These are phyloP conservation scores for Komagataella ulmi DNA, from an alignment of 805 yeast species.

Conservation along the genomic window DNA sequence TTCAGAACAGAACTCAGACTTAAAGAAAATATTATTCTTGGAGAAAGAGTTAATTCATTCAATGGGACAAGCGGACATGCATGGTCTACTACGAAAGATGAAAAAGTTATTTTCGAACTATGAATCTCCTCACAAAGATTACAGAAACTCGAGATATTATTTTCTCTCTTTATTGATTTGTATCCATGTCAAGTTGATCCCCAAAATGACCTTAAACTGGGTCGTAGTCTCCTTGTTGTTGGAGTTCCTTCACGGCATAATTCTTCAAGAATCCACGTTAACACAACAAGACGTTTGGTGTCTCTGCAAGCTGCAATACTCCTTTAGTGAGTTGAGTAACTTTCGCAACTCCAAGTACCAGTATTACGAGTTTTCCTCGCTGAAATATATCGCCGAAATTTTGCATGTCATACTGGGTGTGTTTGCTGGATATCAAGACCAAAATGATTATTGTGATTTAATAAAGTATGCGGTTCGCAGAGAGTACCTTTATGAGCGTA, in stretches of 20 bases:
- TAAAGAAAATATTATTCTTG: too few relatives aligned
- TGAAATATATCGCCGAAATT: neutral
- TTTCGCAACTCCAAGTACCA: neutral
- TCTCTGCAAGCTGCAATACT: neutral
- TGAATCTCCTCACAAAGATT: neutral
- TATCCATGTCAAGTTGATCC: neutral
- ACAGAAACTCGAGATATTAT: neutral
- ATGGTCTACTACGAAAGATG: neutral
- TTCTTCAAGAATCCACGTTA: neutral
- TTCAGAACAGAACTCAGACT: neutral
- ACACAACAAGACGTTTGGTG: neutral
- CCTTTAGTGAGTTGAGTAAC: neutral
- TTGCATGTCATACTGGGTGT: neutral
- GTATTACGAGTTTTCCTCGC: neutral
- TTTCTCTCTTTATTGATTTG: neutral
- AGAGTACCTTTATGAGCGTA: neutral
- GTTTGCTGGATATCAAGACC: neutral
- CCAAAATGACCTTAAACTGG: neutral
- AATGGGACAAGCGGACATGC: neutral
- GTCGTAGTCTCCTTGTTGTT: neutral
- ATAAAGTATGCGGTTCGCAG: neutral
- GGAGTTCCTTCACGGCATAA: neutral
- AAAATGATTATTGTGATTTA: neutral
- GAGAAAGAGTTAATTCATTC: neutral
- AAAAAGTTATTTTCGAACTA: neutral